Evolutionary conservation across 345 rosid genomes (phyloP).

Genomic region (Brassica rapa): DNA sequence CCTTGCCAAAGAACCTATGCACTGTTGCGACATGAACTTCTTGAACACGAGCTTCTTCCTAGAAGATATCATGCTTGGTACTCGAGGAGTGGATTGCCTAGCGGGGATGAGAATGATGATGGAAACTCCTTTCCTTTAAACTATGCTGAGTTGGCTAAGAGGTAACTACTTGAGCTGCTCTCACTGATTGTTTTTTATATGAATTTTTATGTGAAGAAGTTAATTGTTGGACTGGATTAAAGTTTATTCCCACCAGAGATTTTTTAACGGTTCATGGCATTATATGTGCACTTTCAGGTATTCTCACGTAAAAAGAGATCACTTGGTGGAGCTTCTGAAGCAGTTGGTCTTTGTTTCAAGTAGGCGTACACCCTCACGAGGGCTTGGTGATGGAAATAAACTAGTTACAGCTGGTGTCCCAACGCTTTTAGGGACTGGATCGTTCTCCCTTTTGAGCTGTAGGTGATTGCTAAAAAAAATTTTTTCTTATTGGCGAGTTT

Average conservation of each 20-base stretch:
- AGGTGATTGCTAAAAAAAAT: constrained; percentile 43
- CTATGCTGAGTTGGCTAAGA: constrained; percentile 66
- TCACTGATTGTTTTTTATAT: constrained; percentile 3
- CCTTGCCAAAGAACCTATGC: constrained; percentile 81
- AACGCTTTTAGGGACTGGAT: constrained; percentile 80
- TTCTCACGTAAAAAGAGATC: constrained; percentile 81
- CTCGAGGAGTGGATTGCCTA: constrained; percentile 69
- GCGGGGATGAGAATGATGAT: constrained; percentile 74
- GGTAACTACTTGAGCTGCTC: constrained; percentile 46
- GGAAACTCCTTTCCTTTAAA: constrained; percentile 75
- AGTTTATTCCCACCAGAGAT: constrained; percentile 10
- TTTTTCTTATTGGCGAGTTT: constrained; percentile 5
- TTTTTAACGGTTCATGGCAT: constrained; percentile 18
- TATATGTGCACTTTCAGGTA: constrained; percentile 55
- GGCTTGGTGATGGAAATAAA: constrained; percentile 49
- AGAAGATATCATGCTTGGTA: constrained; percentile 97
- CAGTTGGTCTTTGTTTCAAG: constrained; percentile 58
- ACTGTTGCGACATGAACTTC: constrained; percentile 80
- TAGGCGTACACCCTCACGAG: constrained; percentile 54
- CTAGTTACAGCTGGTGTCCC: constrained; percentile 87
- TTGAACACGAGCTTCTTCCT: constrained; percentile 86
- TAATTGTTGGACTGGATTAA: background rate
- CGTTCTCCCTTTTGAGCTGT: constrained; percentile 88
- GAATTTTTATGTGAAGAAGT: background rate
- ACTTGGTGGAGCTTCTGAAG: constrained; percentile 93